Evolutionary conservation across 495 filamentous ascomycete species (phyloP), one percentile per base, ranked within the genome.

Genomic region (Penicillium lagena): DNA sequence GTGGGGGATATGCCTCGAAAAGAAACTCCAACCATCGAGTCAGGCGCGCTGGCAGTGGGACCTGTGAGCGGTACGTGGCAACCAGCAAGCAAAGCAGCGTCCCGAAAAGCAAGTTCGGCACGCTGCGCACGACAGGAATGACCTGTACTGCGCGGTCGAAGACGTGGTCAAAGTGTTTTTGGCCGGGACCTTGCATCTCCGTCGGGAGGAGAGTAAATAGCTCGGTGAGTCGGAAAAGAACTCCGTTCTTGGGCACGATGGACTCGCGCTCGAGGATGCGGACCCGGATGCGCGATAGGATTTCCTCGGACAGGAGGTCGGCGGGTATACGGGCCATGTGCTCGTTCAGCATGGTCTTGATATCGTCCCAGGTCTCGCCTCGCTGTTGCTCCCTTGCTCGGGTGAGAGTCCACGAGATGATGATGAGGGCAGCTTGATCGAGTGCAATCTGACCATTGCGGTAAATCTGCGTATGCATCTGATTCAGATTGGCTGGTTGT

Each of bases 381-480:
- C 59, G 52, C 27, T 40, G 35, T 29, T 68, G 67, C 11, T 58
- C 52, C 9, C 61, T 55, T 0, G 67, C 66, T 7, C 66, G 63
- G 7, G 51, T 45, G 12, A 73, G 47, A 4, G 62, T 63, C 67
- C 67, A 73, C 12, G 66, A 51, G 0, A 65, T 65, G 28, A 74
- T 59, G 27, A 71, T 50, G 12, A 70, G 47, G 1, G 71, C 71
- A n/a, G 63, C 57, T 43, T 68, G 54, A 9, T 70, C 70, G 11
- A 74, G 42, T 30, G 47, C 48, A 17, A 70, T 64, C 38, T 66
- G 71, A 12, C 68, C 60, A 14, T 72, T 60, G 14, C 71, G 66
- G 51, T 72, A 74, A n/a, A 66, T 50, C 22, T 70, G 62, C 2
- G 63, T 65, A 42, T 67, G 66, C 0, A 37, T 64, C 35, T 72